Evolutionary conservation across 192 early-diverging fungal species (phyloP), one percentile per base, ranked within the genome.

Genomic region (Backusella psychrophila): DNA sequence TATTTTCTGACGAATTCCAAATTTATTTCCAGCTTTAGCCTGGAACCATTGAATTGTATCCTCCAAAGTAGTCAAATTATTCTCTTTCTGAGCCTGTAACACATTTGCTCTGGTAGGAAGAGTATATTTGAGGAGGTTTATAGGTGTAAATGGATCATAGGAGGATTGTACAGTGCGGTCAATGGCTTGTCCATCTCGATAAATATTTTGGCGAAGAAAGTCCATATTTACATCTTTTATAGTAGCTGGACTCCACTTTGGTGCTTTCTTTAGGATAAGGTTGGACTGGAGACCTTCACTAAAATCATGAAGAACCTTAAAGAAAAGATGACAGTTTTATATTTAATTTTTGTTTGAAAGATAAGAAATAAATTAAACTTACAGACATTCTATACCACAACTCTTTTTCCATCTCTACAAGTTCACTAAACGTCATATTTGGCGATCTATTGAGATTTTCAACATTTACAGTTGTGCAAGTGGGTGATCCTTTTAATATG

Each of bases 381-480:
- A 73, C 80, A 35, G 97, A 80, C 49, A 94, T 90, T 73, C 87
- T 87, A 72, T 92, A 90, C 33, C 85, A 93, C 49, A 97, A 81
- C 6, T 84, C 84, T 75, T 93, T 93, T 81, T 99, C 98, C 89
- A 96, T 90, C 39, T 86, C 74, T 75, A 98, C 92, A 72, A 94
- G 94, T 75, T 92, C 86, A 38, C 89, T 86, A 83, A 99, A 91
- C 35, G 88, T 80, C 75, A 90, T 69, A 15, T 88, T 77, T 44
- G 74, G 76, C 3, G 96, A 96, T 17, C 83, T 81, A 1, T 94
- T 88, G 71, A 98, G 86, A 83, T 95, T 91, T 77, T 89, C 87
- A 23, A 97, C 84, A n/a, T 96, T 94, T 9, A 98, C 88, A 79
- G 94, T 94, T 78, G 97, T 81, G 44, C 92, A 91, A 17, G 92